These are phyloP conservation scores for Ascomycota sp. DNA, from an alignment of 2,329 filamentous ascomycete genomes.

Conservation along the genomic window DNA sequence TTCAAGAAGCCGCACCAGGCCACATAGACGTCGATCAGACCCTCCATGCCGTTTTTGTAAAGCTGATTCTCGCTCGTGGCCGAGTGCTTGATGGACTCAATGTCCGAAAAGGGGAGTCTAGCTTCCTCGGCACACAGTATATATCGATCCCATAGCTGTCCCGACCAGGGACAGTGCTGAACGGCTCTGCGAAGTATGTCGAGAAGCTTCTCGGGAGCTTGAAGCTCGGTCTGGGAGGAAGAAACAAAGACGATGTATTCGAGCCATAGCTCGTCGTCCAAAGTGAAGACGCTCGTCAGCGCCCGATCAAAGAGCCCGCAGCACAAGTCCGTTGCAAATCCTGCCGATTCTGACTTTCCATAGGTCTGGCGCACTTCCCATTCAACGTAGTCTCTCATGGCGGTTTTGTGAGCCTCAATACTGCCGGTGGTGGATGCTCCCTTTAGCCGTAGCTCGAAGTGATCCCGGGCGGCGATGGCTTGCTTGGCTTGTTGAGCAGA, in stretches of 20 bases:
- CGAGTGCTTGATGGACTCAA: conserved; percentile 78
- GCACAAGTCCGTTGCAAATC: conserved; percentile 28
- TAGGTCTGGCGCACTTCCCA: conserved; percentile 56
- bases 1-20: conserved; percentile 92
- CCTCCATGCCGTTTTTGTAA: conserved; percentile 68
- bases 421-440: conserved; percentile 36
- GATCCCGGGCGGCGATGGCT: conserved; percentile 39
- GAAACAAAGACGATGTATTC: conserved; percentile 61
- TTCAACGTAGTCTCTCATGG: conserved; percentile 51
- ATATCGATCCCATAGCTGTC: conserved; percentile 74
- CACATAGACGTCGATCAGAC: conserved; percentile 76
- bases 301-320: conserved; percentile 61
- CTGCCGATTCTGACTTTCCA: conserved; percentile 22
- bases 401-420: conserved; percentile 27
- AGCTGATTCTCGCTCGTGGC: conserved; percentile 74
- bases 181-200: conserved; percentile 65
- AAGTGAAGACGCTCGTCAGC: conserved; percentile 46
- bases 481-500: conserved; percentile 44
- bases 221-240: conserved; percentile 18
- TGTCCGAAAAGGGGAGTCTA: conserved; percentile 53
- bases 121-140: conserved; percentile 70
- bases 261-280: conserved; percentile 59
- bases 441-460: conserved; percentile 45
- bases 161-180: conserved; percentile 83
- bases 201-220: conserved; percentile 28